phyloP scores from a whole-genome alignment of 2,329 filamentous ascomycete genomes.

The Cercospora berteroae region DNA sequence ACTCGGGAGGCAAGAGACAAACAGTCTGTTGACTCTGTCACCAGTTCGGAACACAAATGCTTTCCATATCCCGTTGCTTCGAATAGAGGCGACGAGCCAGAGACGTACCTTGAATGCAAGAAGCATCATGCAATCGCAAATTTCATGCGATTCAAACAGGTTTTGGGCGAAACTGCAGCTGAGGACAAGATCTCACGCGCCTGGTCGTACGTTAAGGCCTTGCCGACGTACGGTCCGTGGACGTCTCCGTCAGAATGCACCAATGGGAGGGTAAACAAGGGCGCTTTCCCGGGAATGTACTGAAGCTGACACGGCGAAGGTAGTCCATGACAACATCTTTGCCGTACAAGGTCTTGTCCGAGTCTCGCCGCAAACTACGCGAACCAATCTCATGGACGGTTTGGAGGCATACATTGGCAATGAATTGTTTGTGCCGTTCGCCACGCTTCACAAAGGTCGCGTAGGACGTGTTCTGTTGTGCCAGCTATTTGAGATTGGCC shows the following conservation, averaged over 20 bases:
- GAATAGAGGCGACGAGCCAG: not conserved
- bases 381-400: not conserved
- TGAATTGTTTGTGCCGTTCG: not conserved
- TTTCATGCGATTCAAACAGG: not conserved
- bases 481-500: not conserved
- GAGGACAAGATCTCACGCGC: not conserved
- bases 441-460: not conserved
- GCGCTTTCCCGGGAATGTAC: not conserved
- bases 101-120: not conserved
- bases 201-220: not conserved
- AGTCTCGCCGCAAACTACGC: not conserved
- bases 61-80: not conserved
- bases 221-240: not conserved
- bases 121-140: not conserved
- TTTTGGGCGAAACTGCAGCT: not conserved
- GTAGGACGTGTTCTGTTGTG: not conserved
- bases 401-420: not conserved
- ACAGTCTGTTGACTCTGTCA: not conserved
- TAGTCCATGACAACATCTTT: not conserved
- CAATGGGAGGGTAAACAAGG: not conserved
- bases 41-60: not conserved
- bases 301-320: not conserved
- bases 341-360: not conserved
- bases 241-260: not conserved
- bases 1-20: not conserved